Conservation (phyloP, 176 grass and related monocot genomes). For the Eragrostis nindensis region DNA sequence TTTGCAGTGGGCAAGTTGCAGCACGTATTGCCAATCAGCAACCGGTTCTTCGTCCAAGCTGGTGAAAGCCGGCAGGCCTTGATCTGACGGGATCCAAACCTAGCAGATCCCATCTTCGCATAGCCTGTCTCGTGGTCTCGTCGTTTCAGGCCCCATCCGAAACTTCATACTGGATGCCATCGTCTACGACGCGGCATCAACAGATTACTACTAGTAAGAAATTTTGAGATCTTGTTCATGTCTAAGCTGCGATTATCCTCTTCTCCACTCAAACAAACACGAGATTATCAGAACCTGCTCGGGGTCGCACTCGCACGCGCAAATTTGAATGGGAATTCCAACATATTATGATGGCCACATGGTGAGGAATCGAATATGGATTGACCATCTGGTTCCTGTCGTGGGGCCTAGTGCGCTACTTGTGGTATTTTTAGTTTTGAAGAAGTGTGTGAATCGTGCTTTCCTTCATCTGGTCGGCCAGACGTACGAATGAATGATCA, state of each 20-base stretch:
- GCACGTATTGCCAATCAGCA: background rate
- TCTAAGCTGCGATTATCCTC: too few relatives aligned
- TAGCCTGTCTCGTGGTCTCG: background rate
- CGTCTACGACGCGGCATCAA: too few relatives aligned
- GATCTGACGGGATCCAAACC: constrained; percentile 23
- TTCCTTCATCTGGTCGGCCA: background rate
- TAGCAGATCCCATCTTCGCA: background rate
- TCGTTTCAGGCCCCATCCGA: background rate
- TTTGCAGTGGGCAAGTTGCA: background rate
- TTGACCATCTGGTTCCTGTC: constrained; percentile 1
- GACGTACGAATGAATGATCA: background rate
- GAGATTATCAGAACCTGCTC: background rate
- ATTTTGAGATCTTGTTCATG: background rate
- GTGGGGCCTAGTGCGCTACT: background rate
- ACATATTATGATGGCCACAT: background rate
- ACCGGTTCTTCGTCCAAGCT: background rate
- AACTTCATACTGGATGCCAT: too few relatives aligned
- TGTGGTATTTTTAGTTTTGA: background rate
- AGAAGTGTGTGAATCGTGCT: background rate
- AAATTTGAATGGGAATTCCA: background rate
- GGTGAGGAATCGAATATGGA: constrained; percentile 26
- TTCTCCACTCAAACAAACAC: too few relatives aligned
- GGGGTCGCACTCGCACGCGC: constrained; percentile 25
- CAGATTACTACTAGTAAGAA: too few relatives aligned
- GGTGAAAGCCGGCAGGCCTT: background rate